phyloP scores from a whole-genome alignment of 2,329 filamentous ascomycete species.

The Aspergillus tubingensis region DNA sequence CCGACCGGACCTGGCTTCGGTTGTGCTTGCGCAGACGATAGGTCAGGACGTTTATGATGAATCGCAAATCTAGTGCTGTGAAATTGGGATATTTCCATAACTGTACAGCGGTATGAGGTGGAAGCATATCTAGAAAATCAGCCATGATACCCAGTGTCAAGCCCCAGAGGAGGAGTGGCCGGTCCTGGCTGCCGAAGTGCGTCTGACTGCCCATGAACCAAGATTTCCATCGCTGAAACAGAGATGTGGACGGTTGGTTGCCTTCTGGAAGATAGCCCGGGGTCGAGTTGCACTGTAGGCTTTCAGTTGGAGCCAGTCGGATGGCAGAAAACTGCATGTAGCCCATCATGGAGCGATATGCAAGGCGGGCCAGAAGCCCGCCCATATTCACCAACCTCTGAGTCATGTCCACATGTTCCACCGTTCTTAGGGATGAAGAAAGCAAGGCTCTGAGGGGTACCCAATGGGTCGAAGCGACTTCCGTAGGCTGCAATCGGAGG shows the following conservation, averaged over 20 bases:
- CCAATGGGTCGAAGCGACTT: slow-evolving; percentile 71
- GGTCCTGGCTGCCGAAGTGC: slow-evolving; percentile 33
- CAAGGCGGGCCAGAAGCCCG: slow-evolving; percentile 55
- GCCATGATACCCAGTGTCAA: slow-evolving; percentile 67
- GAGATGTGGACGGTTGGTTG: slow-evolving; percentile 21
- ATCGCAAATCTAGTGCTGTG: slow-evolving; percentile 61
- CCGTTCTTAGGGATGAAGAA: slow-evolving; percentile 61
- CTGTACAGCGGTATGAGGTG: slow-evolving; percentile 62
- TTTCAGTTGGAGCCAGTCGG: slow-evolving; percentile 62
- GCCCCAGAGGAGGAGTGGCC: slow-evolving; percentile 66
- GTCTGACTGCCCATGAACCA: slow-evolving; percentile 35
- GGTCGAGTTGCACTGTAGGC: slow-evolving; percentile 57
- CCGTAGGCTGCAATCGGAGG: slow-evolving; percentile 65
- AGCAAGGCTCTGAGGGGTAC: slow-evolving; percentile 64
- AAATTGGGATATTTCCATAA: slow-evolving; percentile 71
- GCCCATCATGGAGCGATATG: slow-evolving; percentile 60
- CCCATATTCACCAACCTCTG: slow-evolving; percentile 61
- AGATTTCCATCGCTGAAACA: slow-evolving; percentile 29
- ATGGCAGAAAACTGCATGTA: slow-evolving; percentile 70
- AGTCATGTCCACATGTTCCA: slow-evolving; percentile 65
- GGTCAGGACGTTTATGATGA: slow-evolving; percentile 62
- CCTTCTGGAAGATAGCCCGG: slow-evolving; percentile 51
- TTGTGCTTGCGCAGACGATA: slow-evolving; percentile 59
- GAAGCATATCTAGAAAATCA: slow-evolving; percentile 68
- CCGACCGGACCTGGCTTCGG: slow-evolving; percentile 34